These are phyloP conservation scores for Globisporangium yorkense DNA, from an alignment of 352 stramenopile species.

Conservation along the genomic window DNA sequence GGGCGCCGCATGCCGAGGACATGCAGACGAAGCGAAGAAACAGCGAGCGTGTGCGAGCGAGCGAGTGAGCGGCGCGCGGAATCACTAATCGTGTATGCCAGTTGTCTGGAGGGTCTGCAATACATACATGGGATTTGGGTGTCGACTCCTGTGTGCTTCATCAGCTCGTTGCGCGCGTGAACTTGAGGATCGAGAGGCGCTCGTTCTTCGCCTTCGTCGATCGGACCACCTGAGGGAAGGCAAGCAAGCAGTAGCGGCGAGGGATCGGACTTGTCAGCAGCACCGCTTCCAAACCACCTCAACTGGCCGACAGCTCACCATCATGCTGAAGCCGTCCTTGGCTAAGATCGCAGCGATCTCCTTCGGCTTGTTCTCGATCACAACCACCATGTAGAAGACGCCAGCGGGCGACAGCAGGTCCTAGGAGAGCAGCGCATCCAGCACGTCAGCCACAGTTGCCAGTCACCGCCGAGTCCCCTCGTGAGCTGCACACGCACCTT, in stretches of 20 bases:
- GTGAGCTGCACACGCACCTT: constrained; percentile 23
- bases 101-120: constrained; percentile 1
- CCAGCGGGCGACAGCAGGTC: constrained; percentile 72
- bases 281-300: background rate
- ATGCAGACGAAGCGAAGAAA: background rate
- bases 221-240: constrained; percentile 40
- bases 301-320: constrained; percentile 16
- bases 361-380: constrained; percentile 95
- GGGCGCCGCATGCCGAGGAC: background rate
- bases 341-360: constrained; percentile 85
- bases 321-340: constrained; percentile 61
- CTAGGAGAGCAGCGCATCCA: constrained; percentile 12
- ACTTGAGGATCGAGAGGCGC: constrained; percentile 70
- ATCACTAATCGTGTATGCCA: constrained; percentile 1
- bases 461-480: background rate
- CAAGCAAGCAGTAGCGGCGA: background rate
- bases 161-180: constrained; percentile 11
- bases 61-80: constrained; percentile 2
- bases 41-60: background rate
- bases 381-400: constrained; percentile 96
- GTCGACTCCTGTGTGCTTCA: background rate
- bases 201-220: constrained; percentile 72
- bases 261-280: background rate
- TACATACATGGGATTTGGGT: constrained; percentile 9
- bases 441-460: background rate